Percentiles rank a stretch among this genome's conserved stretches.
Evolutionary conservation across 2,329 filamentous ascomycete species (phyloP).

Genomic region (Sphaerostilbella broomeana): DNA sequence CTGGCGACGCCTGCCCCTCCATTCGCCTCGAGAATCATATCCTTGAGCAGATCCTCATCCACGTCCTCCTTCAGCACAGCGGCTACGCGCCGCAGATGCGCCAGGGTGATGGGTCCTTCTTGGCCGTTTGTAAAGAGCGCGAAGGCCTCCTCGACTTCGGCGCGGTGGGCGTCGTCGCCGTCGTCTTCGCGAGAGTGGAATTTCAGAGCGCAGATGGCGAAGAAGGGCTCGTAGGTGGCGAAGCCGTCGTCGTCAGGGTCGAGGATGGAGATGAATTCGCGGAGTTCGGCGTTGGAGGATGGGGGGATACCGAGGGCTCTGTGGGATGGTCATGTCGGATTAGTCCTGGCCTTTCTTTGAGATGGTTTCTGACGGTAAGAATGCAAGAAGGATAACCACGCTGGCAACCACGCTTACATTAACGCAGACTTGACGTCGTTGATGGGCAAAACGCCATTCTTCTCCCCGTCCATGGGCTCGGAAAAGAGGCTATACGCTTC

Average conservation of each 20-base stretch:
- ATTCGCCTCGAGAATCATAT: constrained; percentile 95
- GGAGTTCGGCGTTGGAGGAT: constrained; percentile 56
- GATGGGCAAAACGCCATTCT: constrained; percentile 62
- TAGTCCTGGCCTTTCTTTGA: no score
- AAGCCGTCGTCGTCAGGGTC: constrained; percentile 77
- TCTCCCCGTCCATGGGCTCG: constrained; percentile 63
- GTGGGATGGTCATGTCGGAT: no score
- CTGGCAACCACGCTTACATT: no score
- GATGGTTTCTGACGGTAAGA: no score
- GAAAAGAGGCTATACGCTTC: constrained; percentile 84
- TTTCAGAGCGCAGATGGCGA: constrained; percentile 83
- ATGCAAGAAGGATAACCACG: no score
- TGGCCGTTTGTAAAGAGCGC: constrained; percentile 62
- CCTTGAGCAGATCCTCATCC: constrained; percentile 72
- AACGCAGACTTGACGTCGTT: constrained; percentile 65
- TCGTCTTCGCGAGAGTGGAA: constrained; percentile 55
- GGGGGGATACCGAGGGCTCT: constrained; percentile 79
- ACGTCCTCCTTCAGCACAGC: constrained; percentile 78
- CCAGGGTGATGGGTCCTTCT: constrained; percentile 63
- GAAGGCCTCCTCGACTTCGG: constrained; percentile 77
- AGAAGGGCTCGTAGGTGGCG: constrained; percentile 72
- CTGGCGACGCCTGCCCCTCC: constrained; percentile 64
- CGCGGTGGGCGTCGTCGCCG: constrained; percentile 48
- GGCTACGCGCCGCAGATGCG: constrained; percentile 71
- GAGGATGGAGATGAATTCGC: constrained; percentile 70